A percentile compares a stretch with the other conserved stretches of the same genome.
Evolutionary conservation across 2,329 filamentous ascomycete species (phyloP).

Genomic region (Calonectria pseudoreteaudii): DNA sequence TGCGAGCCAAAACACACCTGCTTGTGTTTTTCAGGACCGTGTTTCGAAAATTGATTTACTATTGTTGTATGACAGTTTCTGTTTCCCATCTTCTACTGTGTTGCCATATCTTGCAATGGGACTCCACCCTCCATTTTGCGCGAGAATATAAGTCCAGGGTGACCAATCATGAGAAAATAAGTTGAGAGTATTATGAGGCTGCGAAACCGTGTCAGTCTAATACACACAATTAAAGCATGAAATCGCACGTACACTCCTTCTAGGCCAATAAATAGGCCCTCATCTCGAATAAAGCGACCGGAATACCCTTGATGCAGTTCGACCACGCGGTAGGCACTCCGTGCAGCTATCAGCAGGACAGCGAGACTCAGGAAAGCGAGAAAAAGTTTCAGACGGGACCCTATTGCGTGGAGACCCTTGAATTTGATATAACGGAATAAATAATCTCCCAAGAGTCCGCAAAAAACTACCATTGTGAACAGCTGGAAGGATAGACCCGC

Average conservation of each 20-base stretch:
- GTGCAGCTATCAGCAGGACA: slow-evolving; percentile 64
- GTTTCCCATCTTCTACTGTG: background rate
- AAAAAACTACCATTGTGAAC: slow-evolving; percentile 58
- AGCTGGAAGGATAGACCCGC: slow-evolving; percentile 63
- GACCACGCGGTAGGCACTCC: slow-evolving; percentile 68
- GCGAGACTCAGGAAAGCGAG: slow-evolving; percentile 59
- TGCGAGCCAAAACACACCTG: too few relatives aligned
- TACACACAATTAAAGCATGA: accelerated
- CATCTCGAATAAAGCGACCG: slow-evolving; percentile 59
- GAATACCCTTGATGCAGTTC: slow-evolving; percentile 67
- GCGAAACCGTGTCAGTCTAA: background rate
- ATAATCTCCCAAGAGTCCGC: slow-evolving; percentile 54
- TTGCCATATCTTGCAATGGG: background rate
- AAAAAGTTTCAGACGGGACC: slow-evolving; percentile 16
- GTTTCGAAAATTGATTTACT: background rate
- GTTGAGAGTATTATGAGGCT: slow-evolving; percentile 31
- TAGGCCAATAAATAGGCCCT: slow-evolving; percentile 57
- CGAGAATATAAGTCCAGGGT: slow-evolving; percentile 1
- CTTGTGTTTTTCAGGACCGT: too few relatives aligned
- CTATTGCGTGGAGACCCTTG: background rate
- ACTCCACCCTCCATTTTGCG: background rate
- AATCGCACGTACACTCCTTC: slow-evolving; percentile 50
- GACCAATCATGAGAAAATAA: slow-evolving; percentile 13
- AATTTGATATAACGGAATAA: slow-evolving; percentile 44
- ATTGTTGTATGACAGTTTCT: background rate